Percentiles rank a stretch among this genome's conserved stretches.
Conservation (phyloP, 2,329 filamentous ascomycete genomes). For the Fusarium graminum region DNA sequence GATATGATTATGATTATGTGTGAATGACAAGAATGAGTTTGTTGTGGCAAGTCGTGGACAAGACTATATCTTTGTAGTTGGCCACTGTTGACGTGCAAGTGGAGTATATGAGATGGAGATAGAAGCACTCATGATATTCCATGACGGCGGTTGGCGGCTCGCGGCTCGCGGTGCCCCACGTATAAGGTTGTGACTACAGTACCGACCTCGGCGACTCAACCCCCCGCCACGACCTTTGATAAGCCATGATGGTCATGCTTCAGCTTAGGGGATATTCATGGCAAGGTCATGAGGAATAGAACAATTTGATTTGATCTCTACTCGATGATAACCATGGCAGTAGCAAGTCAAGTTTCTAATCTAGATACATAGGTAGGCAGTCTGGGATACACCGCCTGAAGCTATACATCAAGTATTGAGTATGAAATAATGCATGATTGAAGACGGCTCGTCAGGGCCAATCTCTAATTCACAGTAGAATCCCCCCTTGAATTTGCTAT, state of each 20-base stretch:
- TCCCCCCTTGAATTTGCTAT: background rate
- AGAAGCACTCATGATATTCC: background rate
- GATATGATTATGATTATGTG: conserved; percentile 7
- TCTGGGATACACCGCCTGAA: background rate
- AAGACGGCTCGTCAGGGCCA: background rate
- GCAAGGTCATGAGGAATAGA: background rate
- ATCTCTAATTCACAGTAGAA: background rate
- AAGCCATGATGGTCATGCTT: conserved; percentile 3
- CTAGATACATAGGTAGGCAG: too few relatives aligned
- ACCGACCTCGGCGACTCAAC: conserved; percentile 45
- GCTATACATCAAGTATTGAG: background rate
- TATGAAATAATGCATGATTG: background rate
- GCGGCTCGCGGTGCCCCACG: conserved; percentile 48
- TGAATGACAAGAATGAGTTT: conserved; percentile 9
- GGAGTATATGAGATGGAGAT: conserved; percentile 39
- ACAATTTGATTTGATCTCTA: background rate
- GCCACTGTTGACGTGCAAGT: conserved; percentile 39
- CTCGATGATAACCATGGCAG: background rate
- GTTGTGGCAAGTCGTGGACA: conserved; percentile 9
- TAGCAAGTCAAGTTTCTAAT: background rate
- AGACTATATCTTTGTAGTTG: conserved; percentile 34
- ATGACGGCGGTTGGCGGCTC: conserved; percentile 42
- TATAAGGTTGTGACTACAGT: conserved; percentile 26
- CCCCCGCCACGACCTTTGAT: conserved; percentile 41
- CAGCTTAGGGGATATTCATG: background rate